A percentile compares a stretch with the other conserved stretches of the same genome.
Evolutionary conservation across 805 yeast genomes (phyloP).

Genomic region (Saccharomycopsis schoenii): DNA sequence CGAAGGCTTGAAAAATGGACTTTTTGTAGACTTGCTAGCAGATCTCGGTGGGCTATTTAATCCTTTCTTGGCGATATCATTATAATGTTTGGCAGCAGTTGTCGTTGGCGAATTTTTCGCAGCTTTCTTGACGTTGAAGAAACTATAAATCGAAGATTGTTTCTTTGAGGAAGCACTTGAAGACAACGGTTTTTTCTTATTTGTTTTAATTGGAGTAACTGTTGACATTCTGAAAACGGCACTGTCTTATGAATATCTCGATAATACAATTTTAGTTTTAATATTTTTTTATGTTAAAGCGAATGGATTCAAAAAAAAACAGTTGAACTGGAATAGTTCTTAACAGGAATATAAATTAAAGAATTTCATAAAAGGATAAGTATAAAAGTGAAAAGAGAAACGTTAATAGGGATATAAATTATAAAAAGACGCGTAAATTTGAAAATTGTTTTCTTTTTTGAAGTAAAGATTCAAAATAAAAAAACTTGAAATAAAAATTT

Average conservation of each 20-base stretch:
- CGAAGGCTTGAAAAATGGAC: background rate
- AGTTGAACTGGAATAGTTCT: too few species aligned
- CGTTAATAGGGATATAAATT: too few species aligned
- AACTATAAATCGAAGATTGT: conserved; percentile 28
- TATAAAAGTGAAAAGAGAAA: too few species aligned
- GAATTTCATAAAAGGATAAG: too few species aligned
- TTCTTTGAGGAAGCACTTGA: conserved; percentile 28
- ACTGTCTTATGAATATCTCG: too few species aligned
- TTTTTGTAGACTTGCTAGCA: background rate
- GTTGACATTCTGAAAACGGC: background rate
- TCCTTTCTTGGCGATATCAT: background rate
- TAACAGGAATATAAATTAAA: too few species aligned
- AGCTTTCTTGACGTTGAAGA: conserved; percentile 21
- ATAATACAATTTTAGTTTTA: too few species aligned
- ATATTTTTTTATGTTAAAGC: background rate
- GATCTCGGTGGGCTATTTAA: background rate
- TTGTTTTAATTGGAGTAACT: conserved; percentile 5
- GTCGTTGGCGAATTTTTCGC: background rate
- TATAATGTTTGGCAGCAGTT: background rate
- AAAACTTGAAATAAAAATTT: too few species aligned
- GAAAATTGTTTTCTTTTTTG: too few species aligned
- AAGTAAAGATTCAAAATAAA: too few species aligned
- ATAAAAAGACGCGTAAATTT: too few species aligned
- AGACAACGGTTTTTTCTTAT: conserved; percentile 13
- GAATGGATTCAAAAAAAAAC: too few species aligned